Evolutionary conservation across 331 rosid species (phyloP).

Genomic region (Malus hybrid): DNA sequence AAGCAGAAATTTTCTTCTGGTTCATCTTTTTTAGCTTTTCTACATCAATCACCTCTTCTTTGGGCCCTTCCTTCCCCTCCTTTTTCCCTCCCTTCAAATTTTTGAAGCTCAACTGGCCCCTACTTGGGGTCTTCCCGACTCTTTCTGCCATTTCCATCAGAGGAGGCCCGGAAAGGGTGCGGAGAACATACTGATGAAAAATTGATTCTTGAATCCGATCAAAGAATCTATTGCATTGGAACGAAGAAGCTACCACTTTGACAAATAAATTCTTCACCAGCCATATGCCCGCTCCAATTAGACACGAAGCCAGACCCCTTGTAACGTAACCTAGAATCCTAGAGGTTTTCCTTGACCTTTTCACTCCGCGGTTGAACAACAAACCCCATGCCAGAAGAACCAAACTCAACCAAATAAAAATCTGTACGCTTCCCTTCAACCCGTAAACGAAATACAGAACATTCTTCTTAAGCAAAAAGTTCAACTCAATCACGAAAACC

Average conservation of each 20-base stretch:
- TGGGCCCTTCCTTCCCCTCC: slow-evolving; percentile 26
- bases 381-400: slow-evolving; percentile 63
- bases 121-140: slow-evolving; percentile 27
- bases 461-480: slow-evolving; percentile 63
- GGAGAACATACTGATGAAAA: slow-evolving; percentile 66
- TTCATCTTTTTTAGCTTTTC: slow-evolving; percentile 73
- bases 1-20: slow-evolving; percentile 70
- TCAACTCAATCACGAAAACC: slow-evolving; percentile 61
- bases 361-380: slow-evolving; percentile 39
- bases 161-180: slow-evolving; percentile 72
- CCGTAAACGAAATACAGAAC: slow-evolving; percentile 83
- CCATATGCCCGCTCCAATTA: slow-evolving; percentile 63
- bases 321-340: slow-evolving; percentile 48
- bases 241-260: slow-evolving; percentile 56
- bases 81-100: slow-evolving; percentile 23
- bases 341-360: slow-evolving; percentile 30
- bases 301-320: slow-evolving; percentile 48
- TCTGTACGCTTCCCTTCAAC: slow-evolving; percentile 58
- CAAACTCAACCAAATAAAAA: slow-evolving; percentile 62
- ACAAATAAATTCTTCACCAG: slow-evolving; percentile 48
- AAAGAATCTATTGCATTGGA: slow-evolving; percentile 69
- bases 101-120: slow-evolving; percentile 50
- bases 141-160: slow-evolving; percentile 50
- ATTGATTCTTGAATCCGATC: slow-evolving; percentile 83
- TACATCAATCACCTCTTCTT: slow-evolving; percentile 71